phyloP scores from a whole-genome alignment of 148 eudicot genomes.

The Vaccinium darrowii region DNA sequence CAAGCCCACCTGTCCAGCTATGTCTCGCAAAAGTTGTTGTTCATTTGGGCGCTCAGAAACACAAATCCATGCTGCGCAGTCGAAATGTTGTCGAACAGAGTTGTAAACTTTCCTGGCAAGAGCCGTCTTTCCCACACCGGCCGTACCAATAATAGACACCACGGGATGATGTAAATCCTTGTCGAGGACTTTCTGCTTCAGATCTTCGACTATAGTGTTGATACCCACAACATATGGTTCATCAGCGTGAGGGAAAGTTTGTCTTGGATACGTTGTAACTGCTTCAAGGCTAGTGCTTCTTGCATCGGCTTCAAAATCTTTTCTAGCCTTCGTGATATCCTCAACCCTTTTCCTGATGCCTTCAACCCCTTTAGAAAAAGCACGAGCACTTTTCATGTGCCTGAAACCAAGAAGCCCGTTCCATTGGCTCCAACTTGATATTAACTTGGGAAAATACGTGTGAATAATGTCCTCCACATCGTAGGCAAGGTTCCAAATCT shows the following conservation, averaged over 20 bases:
- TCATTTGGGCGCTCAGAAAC: background rate
- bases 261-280: background rate
- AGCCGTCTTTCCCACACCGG: background rate
- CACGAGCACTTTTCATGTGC: rapidly evolving
- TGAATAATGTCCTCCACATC: background rate
- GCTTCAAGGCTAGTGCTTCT: background rate
- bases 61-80: background rate
- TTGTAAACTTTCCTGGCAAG: background rate
- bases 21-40: background rate
- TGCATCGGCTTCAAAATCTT: background rate
- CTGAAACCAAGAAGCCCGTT: background rate
- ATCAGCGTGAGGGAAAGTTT: background rate
- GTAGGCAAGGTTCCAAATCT: background rate
- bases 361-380: background rate
- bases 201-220: background rate
- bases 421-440: background rate
- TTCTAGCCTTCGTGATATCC: background rate
- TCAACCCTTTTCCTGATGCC: background rate
- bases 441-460: background rate
- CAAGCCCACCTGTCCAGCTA: background rate
- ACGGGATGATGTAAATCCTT: background rate
- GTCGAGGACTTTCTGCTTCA: background rate
- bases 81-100: background rate
- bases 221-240: background rate
- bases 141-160: background rate